Base-by-base conservation (phyloP, 768 basidiomycete genomes). In the Cystofilobasidium bisporidii region DNA sequence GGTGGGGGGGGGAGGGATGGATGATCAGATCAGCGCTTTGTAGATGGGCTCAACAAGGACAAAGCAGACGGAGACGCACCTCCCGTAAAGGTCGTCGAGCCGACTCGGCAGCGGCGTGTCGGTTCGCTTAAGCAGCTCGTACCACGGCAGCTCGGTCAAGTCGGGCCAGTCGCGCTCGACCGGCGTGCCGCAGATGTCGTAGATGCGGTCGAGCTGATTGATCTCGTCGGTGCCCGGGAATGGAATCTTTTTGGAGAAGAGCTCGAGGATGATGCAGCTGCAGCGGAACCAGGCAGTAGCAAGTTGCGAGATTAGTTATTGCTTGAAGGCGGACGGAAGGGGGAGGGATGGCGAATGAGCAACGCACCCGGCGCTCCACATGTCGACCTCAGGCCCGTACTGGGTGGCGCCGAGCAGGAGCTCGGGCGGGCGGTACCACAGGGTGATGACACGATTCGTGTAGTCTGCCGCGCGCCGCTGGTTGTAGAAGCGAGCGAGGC, bases 181-280 rank as follows among this genome's bases (percentile, higher is more conserved):
- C 0, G 96, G 94, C 1, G 93, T 93, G 24, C 96, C 96, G 75
- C 96, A 82, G 47, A 93, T 82, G 72, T 83, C 85, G 80, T 91
- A 96, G 69, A 99, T 87, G 38, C 88, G 87, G 67, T 97, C 91
- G 11, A 99, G 83, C 75, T 99, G 96, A 72, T 93, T 87, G 48
- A 99, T 93, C 79, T 99, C 96, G 71, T 99, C 96, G 40, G 40
- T 36, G 45, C 67, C 96, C 75, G 97, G 96, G 76, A 99, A 99
- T n/a, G 96, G 82, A 0, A 94, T 92, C 73, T 89, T 92, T 77
- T 90, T 91, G 20, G 88, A 88, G 78, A 89, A 98, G 17, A 99
- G 81, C 77, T 99, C 96, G 55, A 99, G 84, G 87, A 98, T 97
- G 73, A 99, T 99, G 77, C 96, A 98, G 53, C 93, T 98, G 71